A percentile compares a stretch with the other conserved stretches of the same genome.
Evolutionary conservation across 352 stramenopile genomes (phyloP).

Genomic region (Blastocystis sp.): DNA sequence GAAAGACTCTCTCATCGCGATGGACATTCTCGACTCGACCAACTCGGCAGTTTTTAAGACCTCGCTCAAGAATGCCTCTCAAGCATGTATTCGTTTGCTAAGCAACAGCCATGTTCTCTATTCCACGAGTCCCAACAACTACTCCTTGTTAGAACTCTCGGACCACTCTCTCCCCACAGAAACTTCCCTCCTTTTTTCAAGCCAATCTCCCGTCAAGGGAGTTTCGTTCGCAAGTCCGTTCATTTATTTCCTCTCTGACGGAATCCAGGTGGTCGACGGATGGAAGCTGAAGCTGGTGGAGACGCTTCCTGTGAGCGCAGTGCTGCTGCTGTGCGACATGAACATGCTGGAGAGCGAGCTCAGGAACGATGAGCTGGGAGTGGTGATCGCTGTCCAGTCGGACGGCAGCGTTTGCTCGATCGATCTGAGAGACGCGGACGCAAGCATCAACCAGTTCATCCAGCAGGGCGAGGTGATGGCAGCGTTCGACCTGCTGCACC

Average conservation of each 20-base stretch:
- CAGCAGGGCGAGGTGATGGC: neutral
- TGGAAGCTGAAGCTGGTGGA: neutral
- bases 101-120: neutral
- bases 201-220: neutral
- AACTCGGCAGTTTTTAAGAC: neutral
- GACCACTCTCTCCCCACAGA: neutral
- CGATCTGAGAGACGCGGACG: neutral
- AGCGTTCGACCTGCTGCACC: conserved; percentile 32
- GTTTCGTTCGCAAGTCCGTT: neutral
- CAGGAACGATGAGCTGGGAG: neutral
- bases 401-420: neutral
- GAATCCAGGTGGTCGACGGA: neutral
- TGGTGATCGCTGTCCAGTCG: neutral
- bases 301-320: neutral
- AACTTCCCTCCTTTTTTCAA: neutral
- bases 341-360: neutral
- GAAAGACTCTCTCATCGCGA: neutral
- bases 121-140: neutral
- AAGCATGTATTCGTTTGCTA: neutral
- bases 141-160: neutral
- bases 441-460: neutral
- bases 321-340: neutral
- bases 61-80: neutral
- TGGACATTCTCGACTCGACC: neutral
- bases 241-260: neutral